Percentiles rank a stretch among this genome's conserved stretches.
Evolutionary conservation across 352 stramenopile species (phyloP).

Genomic region (Globisporangium canariense): DNA sequence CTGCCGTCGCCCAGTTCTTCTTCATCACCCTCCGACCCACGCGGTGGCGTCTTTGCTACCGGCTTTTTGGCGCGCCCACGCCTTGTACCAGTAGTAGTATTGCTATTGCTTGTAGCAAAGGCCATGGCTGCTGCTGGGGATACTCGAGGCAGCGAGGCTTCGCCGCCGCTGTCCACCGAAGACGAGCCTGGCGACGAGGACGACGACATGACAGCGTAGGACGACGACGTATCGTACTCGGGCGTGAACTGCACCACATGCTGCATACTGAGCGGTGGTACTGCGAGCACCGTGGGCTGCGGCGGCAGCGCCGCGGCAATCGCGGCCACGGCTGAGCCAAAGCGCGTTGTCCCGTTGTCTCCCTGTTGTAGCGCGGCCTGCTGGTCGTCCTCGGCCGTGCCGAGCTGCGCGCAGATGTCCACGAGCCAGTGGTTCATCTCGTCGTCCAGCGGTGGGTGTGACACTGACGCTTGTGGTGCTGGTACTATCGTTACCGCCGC

Average conservation of each 20-base stretch:
- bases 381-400: slow-evolving; percentile 4
- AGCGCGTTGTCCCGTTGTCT: too few species aligned
- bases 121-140: not conserved
- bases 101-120: not conserved
- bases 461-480: not conserved
- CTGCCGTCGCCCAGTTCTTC: not conserved
- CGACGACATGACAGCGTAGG: slow-evolving; percentile 7
- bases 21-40: not conserved
- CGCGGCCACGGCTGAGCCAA: not conserved
- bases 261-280: not conserved
- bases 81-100: not conserved
- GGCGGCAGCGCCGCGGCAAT: not conserved
- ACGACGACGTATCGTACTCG: not conserved
- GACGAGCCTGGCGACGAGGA: slow-evolving; percentile 15
- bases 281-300: not conserved
- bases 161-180: slow-evolving; percentile 10
- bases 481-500: not conserved
- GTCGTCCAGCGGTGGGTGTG: not conserved
- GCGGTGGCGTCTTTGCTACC: not conserved
- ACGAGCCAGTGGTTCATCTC: slow-evolving; percentile 20
- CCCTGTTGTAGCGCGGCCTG: too few species aligned
- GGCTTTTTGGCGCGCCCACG: slow-evolving; percentile 4
- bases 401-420: slow-evolving; percentile 16
- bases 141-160: not conserved
- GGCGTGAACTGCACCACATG: not conserved